Evolutionary conservation across 208 protist species (phyloP), one percentile per base, ranked within the genome.

Genomic region (Vickermania spadyakhi): DNA sequence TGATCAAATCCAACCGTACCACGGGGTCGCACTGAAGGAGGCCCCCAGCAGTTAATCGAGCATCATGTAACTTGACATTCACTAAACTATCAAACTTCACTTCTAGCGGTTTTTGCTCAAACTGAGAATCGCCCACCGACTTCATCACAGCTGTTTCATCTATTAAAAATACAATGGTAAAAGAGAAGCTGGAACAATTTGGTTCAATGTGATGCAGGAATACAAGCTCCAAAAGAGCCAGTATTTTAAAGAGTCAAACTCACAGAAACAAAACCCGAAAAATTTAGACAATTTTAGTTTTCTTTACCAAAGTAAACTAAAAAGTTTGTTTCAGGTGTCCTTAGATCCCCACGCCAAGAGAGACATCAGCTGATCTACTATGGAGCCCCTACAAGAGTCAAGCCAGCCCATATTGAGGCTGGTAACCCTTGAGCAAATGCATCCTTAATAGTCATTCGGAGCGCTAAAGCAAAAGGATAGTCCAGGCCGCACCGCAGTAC

Each of bases 1-100:
- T 89, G 14, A 88, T 66, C n/a, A 90, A 53, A 45, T 79, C 73
- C 5, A 90, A 75, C 7, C 72, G 69, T 0, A 80, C 84, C 7
- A 91, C 56, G 1, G 87, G 81, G 41, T 94, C 84, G 57, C 77
- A 77, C 56, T 90, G 80, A 11, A 91, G 66, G 31, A 88, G 61
- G 23, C 84, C 81, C 1, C 84, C 84, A 5, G 87, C 75, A 7
- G 77, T 60, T 41, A 94, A 71, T 58, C 88, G 91, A 1, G 75
- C 87, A 31, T 75, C 59, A 41, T 91, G 87, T 21, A 94, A 62
- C 0, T 72, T 90, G 5, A 94, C 66, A 31, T 84, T 67, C 5
- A 94, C 70, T 4, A 64, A 62, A 54, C 75, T 90, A 62, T 78
- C 73, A 66, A 94, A 94, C 18, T 64, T 64, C 52, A 87, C 82